Base-by-base conservation (phyloP, 805 yeast genomes). In the Suhomyces canberraensis region DNA sequence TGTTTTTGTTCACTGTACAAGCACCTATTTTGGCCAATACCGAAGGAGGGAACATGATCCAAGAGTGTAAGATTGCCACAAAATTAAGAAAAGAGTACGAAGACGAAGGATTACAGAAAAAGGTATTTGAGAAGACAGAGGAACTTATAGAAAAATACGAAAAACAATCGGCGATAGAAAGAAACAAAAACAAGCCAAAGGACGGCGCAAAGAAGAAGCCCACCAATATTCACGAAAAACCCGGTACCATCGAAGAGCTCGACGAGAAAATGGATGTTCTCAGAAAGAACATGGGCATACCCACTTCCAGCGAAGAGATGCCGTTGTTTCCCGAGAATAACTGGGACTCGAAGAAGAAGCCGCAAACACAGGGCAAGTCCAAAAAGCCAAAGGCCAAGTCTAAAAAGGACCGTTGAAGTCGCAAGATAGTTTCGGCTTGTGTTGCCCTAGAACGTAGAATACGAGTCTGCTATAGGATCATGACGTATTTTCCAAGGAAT, bases 31-130 rank as follows among this genome's bases (percentile, higher is more conserved):
- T 87, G 17, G 75, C 73, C 25, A 75, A 72, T 14, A 58, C 71
- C 28, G 69, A 69, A 16, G 88, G 91, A 16, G 93, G 87, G 3
- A 71, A 78, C 36, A 77, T 84, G 52, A 66, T 88, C 37, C 81
- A 83, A 32, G 93, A 90, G 51, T 86, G 96, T 58, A 61, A 68
- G 11, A 54, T 76, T n/a, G 54, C 73, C 31, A 51, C 78, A 41
- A 56, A 58, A 37, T 45, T 78, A 76, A 72, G 95, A 46, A 57
- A 63, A 28, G 97, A 90, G 57, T 73, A 80, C 39, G 62, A 69
- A 14, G 84, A 84, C 51, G 69, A 52, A 13, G 80, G 71, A 31
- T 58, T 87, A 38, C 93, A 84, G 52, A 68, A 73, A 40, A 41
- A 64, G 33, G 52, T 90, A 5, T 87, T 64, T 48, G 83, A 78